These are phyloP conservation scores for Penicillium hesseltinei DNA, from an alignment of 2,329 filamentous ascomycete genomes.

Conservation along the genomic window DNA sequence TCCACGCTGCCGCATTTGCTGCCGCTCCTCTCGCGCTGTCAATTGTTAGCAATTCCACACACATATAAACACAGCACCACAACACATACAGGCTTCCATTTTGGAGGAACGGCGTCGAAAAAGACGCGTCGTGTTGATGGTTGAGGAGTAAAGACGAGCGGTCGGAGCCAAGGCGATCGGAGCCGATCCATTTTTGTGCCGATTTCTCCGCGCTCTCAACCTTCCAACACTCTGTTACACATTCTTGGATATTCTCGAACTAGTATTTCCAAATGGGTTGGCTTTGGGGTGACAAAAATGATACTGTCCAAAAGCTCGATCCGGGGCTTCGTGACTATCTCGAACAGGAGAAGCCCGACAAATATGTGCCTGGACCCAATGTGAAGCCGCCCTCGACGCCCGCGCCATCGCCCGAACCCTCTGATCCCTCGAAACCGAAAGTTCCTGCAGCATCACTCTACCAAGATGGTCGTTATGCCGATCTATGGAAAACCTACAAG, in stretches of 20 bases:
- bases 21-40: conserved; percentile 53
- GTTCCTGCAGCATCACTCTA: conserved; percentile 57
- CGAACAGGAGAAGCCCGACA: conserved; percentile 74
- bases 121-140: conserved; percentile 34
- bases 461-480: conserved; percentile 71
- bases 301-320: conserved; percentile 74
- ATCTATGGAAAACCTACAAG: conserved; percentile 90
- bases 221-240: neutral
- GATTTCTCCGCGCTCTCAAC: conserved; percentile 22
- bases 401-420: conserved; percentile 19
- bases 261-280: conserved; percentile 54
- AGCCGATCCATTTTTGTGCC: conserved; percentile 28
- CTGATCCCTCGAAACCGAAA: conserved; percentile 33
- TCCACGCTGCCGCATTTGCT: conserved; percentile 57
- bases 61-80: neutral
- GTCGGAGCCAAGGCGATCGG: conserved; percentile 20
- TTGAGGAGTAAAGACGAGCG: conserved; percentile 20
- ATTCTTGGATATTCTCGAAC: neutral
- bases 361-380: conserved; percentile 52
- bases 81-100: conserved; percentile 41
- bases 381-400: conserved; percentile 25
- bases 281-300: conserved; percentile 59
- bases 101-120: conserved; percentile 33
- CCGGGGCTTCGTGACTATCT: conserved; percentile 81
- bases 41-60: conserved; percentile 10